A percentile compares a stretch with the other conserved stretches of the same genome.
These are phyloP conservation scores for Verticillium dahliae DNA, from an alignment of 2,329 filamentous ascomycete species.

Conservation along the genomic window DNA sequence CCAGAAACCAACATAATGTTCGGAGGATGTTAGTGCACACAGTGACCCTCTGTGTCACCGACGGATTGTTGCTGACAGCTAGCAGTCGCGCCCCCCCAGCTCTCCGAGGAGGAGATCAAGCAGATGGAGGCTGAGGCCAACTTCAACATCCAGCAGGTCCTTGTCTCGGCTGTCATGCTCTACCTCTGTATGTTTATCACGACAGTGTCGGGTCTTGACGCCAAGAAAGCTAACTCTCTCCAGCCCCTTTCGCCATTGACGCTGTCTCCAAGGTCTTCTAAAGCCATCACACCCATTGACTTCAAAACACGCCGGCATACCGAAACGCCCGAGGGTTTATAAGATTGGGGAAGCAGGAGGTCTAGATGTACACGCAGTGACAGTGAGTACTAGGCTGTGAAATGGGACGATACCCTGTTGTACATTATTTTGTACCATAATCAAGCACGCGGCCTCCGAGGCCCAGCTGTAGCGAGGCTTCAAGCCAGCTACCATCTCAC, in stretches of 20 bases:
- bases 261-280: slow-evolving; percentile 39
- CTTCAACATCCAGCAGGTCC: slow-evolving; percentile 60
- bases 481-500: neutral
- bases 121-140: slow-evolving; percentile 62
- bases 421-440: slow-evolving; percentile 11
- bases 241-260: slow-evolving; percentile 54
- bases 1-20: slow-evolving; percentile 45
- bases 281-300: slow-evolving; percentile 9
- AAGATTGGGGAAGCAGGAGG: neutral
- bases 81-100: slow-evolving; percentile 61
- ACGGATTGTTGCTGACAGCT: neutral
- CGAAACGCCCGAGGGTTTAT: neutral
- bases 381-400: neutral
- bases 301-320: neutral
- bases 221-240: neutral
- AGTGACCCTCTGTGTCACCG: too few species aligned
- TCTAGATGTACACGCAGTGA: neutral
- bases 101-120: slow-evolving; percentile 63
- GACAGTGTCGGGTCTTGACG: neutral
- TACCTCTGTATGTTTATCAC: slow-evolving; percentile 62
- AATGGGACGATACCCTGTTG: slow-evolving; percentile 6
- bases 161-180: slow-evolving; percentile 59
- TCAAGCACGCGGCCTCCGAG: neutral
- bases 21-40: slow-evolving; percentile 47
- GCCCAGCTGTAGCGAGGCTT: neutral